Evolutionary conservation across 306 rosid genomes (phyloP).

Genomic region (Phaseolus lunatus): DNA sequence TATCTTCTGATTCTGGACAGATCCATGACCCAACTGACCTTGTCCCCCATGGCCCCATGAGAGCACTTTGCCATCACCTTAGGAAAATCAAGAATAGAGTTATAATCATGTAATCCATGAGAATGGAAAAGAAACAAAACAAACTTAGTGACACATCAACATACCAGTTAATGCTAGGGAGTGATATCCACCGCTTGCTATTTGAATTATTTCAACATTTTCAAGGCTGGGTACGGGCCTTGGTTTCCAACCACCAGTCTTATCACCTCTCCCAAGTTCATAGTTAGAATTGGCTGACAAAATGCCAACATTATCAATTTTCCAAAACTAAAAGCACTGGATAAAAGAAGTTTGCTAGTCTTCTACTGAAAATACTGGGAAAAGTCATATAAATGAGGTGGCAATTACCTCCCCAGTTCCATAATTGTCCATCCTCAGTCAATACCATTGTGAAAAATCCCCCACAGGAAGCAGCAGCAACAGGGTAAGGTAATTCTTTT

Average conservation of each 20-base stretch:
- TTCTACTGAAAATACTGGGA: conserved; percentile 9
- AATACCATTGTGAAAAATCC: conserved; percentile 89
- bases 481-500: conserved; percentile 68
- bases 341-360: conserved; percentile 3
- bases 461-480: conserved; percentile 89
- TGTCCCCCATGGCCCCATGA: conserved; percentile 99
- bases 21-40: conserved; percentile 93
- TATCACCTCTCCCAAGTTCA: conserved; percentile 96
- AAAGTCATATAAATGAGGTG: background rate
- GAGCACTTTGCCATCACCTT: conserved; percentile 89
- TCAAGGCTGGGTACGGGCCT: conserved; percentile 76
- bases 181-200: conserved; percentile 95
- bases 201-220: conserved; percentile 67
- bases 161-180: conserved; percentile 93
- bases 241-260: conserved; percentile 90
- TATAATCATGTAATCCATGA: conserved; percentile 13
- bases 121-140: conserved; percentile 22
- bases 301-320: conserved; percentile 41
- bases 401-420: conserved; percentile 96
- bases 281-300: conserved; percentile 84
- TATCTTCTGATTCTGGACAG: conserved; percentile 66
- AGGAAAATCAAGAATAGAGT: conserved; percentile 38
- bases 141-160: conserved; percentile 25
- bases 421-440: conserved; percentile 74
- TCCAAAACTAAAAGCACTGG: conserved; percentile 33